Evolutionary conservation across 2,329 filamentous ascomycete genomes (phyloP).

Genomic region (Leptodontidium sp.): DNA sequence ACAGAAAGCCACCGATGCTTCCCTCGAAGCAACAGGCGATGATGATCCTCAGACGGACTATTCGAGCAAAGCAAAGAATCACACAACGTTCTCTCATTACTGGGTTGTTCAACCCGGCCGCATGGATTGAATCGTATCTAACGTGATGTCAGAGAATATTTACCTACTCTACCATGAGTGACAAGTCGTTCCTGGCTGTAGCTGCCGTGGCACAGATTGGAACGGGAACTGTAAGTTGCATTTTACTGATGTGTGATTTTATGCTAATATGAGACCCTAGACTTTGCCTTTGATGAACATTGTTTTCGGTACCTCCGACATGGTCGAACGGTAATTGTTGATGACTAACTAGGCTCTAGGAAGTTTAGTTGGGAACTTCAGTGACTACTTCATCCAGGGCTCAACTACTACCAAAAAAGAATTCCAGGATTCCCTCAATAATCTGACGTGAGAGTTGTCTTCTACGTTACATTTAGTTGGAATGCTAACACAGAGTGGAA

Average conservation of each 20-base stretch:
- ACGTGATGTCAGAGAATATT: constrained; percentile 40
- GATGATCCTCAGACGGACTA: constrained; percentile 36
- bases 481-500: not conserved
- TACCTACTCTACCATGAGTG: constrained; percentile 38
- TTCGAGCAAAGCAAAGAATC: constrained; percentile 40
- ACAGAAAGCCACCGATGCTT: not conserved
- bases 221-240: constrained; percentile 38
- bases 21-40: not conserved
- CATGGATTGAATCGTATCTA: not conserved
- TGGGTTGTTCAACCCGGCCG: constrained; percentile 25
- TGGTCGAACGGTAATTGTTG: not conserved
- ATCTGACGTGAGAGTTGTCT: constrained; percentile 52
- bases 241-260: not conserved
- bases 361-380: constrained; percentile 55
- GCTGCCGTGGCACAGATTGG: constrained; percentile 40
- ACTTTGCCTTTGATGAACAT: constrained; percentile 68
- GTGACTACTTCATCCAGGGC: constrained; percentile 50
- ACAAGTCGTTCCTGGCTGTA: constrained; percentile 37
- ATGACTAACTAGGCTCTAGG: constrained; percentile 26
- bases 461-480: not conserved
- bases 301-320: constrained; percentile 56
- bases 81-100: constrained; percentile 39
- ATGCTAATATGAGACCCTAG: constrained; percentile 39
- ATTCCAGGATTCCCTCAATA: constrained; percentile 55
- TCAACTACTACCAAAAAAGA: constrained; percentile 48